phyloP scores from a whole-genome alignment of 2,329 filamentous ascomycete species.

The Hypoxylon sp. region DNA sequence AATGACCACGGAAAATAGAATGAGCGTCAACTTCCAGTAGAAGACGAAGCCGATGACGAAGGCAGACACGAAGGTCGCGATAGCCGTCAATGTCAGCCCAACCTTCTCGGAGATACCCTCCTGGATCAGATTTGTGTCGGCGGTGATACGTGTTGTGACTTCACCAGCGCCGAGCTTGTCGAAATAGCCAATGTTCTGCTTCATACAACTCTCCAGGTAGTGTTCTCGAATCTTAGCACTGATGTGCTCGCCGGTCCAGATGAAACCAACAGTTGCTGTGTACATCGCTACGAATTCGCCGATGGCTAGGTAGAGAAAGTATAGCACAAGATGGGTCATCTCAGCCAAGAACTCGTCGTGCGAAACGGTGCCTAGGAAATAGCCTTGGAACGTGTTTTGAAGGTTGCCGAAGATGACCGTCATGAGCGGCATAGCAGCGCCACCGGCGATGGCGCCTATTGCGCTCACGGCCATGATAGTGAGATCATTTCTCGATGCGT shows the following conservation, averaged over 20 bases:
- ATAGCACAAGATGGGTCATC: conserved; percentile 77
- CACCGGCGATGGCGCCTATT: conserved; percentile 78
- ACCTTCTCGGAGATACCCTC: conserved; percentile 95
- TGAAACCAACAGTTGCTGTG: conserved; percentile 87
- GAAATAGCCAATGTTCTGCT: conserved; percentile 92
- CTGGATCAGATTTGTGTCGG: conserved; percentile 93
- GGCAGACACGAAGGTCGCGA: conserved; percentile 87
- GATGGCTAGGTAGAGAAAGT: conserved; percentile 88
- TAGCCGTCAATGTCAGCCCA: conserved; percentile 79
- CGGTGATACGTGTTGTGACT: conserved; percentile 93
- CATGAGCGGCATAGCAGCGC: conserved; percentile 84
- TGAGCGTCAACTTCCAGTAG: conserved; percentile 94
- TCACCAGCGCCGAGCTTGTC: conserved; percentile 94
- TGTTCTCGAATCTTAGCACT: conserved; percentile 83
- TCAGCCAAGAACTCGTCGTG: conserved; percentile 71
- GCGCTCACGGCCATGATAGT: conserved; percentile 73
- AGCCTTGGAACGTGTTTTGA: conserved; percentile 78
- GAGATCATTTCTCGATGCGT: conserved; percentile 76
- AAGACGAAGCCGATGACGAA: conserved; percentile 93
- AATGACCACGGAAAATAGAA: conserved; percentile 85
- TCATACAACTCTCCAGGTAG: conserved; percentile 87
- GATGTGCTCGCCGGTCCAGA: conserved; percentile 87
- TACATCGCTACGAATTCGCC: conserved; percentile 85
- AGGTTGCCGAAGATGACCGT: conserved; percentile 86
- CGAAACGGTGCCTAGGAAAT: conserved; percentile 65